Evolutionary conservation across 176 grass and related monocot species (phyloP), one percentile per base, ranked within the genome.

Genomic region (Aegilops sharonensis): DNA sequence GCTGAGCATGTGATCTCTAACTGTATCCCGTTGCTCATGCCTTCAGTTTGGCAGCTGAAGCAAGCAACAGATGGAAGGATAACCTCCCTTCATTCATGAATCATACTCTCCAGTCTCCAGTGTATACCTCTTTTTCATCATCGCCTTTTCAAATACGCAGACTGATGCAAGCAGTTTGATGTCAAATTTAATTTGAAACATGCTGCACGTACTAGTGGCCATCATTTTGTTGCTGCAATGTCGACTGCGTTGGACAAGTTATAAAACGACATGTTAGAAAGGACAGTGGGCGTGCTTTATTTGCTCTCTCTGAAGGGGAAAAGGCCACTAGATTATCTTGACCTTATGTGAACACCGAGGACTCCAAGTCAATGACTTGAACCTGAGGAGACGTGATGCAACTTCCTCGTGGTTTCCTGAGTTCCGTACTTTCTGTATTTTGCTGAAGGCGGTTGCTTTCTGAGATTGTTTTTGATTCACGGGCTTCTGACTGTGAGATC

Each of bases 341-440:
- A 88, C 81, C 63, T 29, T 11, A 70, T 85, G 89, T 88, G 89
- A 91, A 91, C 81, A 40, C 15, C 13, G 3, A 77, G 23, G 81
- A 64, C 63, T 69, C 66, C 2, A 79, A 80, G 69, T 84, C 81
- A 37, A 84, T 23, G 63, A 40, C 78, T 78, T 78, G 0, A 69
- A 13, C 72, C 48, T 76, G 48, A 48, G 81, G 59, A 80, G 61
- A 54, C 81, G 71, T 39, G 76, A 17, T 32, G 85, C 62, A 88
- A 68, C 81, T 81, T 86, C 70, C 31, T 20, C 5, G 34, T 21
- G 45, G 14, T 40, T 78, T 9, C 56, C 39, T 21, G 61, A 6
- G 40, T 18, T 50, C 25, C 60, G 14, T 68, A 31, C 71, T 59
- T 59, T 37, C 20, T 23, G 14, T 52, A 23, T 69, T 52, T 34